Conservation (phyloP, 2,329 filamentous ascomycete species). For the Dactylellina parvicollis region DNA sequence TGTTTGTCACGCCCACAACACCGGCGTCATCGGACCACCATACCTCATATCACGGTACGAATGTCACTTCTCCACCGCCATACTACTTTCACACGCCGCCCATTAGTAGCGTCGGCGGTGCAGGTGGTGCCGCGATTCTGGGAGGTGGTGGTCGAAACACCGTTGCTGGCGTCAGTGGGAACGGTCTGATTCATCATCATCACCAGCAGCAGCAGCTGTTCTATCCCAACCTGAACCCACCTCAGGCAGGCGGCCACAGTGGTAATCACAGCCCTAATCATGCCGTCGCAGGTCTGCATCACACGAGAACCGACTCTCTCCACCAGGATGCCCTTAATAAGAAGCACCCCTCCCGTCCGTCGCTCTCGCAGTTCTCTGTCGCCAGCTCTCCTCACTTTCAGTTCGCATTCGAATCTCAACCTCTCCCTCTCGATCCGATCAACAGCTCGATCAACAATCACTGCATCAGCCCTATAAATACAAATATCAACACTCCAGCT, state of each 20-base stretch:
- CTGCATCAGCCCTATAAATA: conserved; percentile 1
- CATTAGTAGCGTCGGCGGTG: conserved; percentile 48
- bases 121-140: conserved; percentile 43
- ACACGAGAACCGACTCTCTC: conserved; percentile 42
- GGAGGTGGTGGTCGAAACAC: background rate
- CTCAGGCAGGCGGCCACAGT: conserved; percentile 20
- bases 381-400: conserved; percentile 44
- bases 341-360: conserved; percentile 35
- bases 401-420: conserved; percentile 51
- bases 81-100: conserved; percentile 51
- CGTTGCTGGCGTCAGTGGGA: background rate
- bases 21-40: conserved; percentile 54
- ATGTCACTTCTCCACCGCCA: conserved; percentile 43
- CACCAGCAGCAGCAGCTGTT: conserved; percentile 42
- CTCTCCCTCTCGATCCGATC: conserved; percentile 35
- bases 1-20: conserved; percentile 54
- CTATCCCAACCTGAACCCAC: background rate
- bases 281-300: conserved; percentile 29
- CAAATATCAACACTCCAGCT: conserved; percentile 3
- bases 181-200: conserved; percentile 16
- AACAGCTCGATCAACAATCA: conserved; percentile 8
- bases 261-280: conserved; percentile 41
- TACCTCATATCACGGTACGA: conserved; percentile 53
- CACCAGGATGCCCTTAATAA: conserved; percentile 41
- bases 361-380: conserved; percentile 46